These are phyloP conservation scores for Cyclostephanos invisitatus DNA, from an alignment of 108 stramenopile species.

Conservation along the genomic window DNA sequence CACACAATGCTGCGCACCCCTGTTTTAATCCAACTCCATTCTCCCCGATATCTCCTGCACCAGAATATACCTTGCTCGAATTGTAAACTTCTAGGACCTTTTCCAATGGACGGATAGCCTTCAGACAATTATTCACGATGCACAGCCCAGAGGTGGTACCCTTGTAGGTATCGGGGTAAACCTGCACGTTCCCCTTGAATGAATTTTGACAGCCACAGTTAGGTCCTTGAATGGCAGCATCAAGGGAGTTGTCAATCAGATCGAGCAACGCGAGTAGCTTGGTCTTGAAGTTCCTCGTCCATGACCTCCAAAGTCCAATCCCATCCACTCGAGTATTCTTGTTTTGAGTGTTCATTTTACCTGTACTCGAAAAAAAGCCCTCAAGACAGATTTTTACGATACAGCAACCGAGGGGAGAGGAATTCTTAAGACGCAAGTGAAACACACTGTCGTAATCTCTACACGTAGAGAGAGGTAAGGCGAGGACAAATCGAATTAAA, in stretches of 20 bases:
- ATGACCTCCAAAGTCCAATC: constrained; percentile 65
- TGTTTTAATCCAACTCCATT: constrained; percentile 54
- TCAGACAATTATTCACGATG: constrained; percentile 45
- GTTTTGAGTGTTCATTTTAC: neutral
- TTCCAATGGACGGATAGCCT: constrained; percentile 38
- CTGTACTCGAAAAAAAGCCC: neutral
- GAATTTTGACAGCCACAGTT: neutral
- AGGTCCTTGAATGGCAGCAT: constrained; percentile 49
- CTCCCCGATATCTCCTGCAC: constrained; percentile 35
- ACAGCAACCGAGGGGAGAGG: too few species aligned
- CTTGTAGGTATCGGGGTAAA: constrained; percentile 23
- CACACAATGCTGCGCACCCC: constrained; percentile 30
- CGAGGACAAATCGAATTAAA: too few species aligned
- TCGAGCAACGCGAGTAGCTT: constrained; percentile 61
- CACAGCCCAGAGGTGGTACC: constrained; percentile 42
- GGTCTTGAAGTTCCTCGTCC: constrained; percentile 64
- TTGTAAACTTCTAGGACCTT: constrained; percentile 55
- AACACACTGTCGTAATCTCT: too few species aligned
- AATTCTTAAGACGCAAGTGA: too few species aligned
- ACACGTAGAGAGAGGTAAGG: too few species aligned
- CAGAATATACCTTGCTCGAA: constrained; percentile 45
- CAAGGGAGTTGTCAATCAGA: constrained; percentile 76
- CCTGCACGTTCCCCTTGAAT: constrained; percentile 35
- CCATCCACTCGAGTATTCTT: constrained; percentile 55
- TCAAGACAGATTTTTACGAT: too few species aligned